Evolutionary conservation across 371 early-diverging fungal species (phyloP).

Genomic region (Mortierella sp.): DNA sequence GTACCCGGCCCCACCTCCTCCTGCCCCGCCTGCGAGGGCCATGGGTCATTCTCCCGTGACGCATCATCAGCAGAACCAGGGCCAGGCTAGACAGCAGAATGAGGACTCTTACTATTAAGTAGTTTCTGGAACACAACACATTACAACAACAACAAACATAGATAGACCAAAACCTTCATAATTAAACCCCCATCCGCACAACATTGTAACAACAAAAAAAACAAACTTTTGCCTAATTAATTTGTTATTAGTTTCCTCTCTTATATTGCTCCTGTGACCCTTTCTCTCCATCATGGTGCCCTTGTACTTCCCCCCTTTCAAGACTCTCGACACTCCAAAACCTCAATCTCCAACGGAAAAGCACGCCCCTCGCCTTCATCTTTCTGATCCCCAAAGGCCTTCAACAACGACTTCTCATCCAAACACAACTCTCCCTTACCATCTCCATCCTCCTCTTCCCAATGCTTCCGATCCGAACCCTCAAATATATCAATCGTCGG

Average conservation of each 20-base stretch:
- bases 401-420: constrained; percentile 7
- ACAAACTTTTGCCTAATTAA: no score
- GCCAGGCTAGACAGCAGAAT: background rate
- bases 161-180: background rate
- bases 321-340: constrained; percentile 11
- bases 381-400: background rate
- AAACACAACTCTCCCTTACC: background rate
- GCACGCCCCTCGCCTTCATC: constrained; percentile 4
- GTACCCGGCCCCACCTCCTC: constrained; percentile 1
- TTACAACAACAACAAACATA: background rate
- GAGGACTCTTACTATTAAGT: background rate
- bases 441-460: background rate
- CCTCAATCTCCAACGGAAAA: constrained; percentile 18
- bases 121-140: no score
- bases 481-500: no score
- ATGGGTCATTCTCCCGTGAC: background rate
- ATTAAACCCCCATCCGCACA: background rate
- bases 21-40: background rate
- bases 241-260: background rate
- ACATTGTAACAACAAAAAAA: constrained; percentile 5
- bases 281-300: no score
- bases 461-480: background rate
- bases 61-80: background rate
- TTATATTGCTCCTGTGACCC: no score
- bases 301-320: no score